phyloP scores from a whole-genome alignment of 345 rosid genomes.

The Populus alba region DNA sequence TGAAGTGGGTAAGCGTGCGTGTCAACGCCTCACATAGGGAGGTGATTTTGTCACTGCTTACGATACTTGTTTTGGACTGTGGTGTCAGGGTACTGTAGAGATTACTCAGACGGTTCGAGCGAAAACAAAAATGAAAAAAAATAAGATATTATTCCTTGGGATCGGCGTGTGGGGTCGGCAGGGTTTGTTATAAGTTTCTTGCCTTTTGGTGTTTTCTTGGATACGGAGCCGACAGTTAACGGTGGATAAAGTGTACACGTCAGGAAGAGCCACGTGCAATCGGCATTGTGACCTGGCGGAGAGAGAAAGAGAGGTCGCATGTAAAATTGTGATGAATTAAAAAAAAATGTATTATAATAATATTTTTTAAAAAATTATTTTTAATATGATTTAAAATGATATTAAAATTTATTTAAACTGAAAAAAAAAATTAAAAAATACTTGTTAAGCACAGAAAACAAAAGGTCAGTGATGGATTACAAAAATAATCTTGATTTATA shows the following conservation, averaged over 20 bases:
- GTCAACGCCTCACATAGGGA: slow-evolving; percentile 29
- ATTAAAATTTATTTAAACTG: too few relatives aligned
- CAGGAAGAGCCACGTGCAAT: slow-evolving; percentile 19
- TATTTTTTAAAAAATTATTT: too few relatives aligned
- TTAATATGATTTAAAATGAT: too few relatives aligned
- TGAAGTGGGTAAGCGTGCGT: slow-evolving; percentile 42
- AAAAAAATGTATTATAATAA: too few relatives aligned
- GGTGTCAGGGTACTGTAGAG: slow-evolving; percentile 9
- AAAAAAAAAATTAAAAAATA: too few relatives aligned
- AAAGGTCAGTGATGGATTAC: too few relatives aligned
- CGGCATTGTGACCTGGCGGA: background rate
- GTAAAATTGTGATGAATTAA: too few relatives aligned
- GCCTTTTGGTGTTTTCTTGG: background rate
- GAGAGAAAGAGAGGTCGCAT: too few relatives aligned
- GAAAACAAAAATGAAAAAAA: background rate
- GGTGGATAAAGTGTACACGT: slow-evolving; percentile 26
- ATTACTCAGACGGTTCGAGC: slow-evolving; percentile 9
- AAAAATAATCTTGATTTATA: too few relatives aligned
- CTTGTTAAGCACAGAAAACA: too few relatives aligned
- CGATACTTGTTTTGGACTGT: slow-evolving; percentile 65
- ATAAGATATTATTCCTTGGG: background rate
- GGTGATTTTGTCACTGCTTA: slow-evolving; percentile 84
- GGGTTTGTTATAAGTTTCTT: background rate
- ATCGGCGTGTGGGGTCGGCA: slow-evolving; percentile 31
- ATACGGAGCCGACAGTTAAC: slow-evolving; percentile 23